Percentiles rank a stretch among this genome's conserved stretches.
Evolutionary conservation across 108 stramenopile genomes (phyloP).

Genomic region (Cyclotella distinguenda): DNA sequence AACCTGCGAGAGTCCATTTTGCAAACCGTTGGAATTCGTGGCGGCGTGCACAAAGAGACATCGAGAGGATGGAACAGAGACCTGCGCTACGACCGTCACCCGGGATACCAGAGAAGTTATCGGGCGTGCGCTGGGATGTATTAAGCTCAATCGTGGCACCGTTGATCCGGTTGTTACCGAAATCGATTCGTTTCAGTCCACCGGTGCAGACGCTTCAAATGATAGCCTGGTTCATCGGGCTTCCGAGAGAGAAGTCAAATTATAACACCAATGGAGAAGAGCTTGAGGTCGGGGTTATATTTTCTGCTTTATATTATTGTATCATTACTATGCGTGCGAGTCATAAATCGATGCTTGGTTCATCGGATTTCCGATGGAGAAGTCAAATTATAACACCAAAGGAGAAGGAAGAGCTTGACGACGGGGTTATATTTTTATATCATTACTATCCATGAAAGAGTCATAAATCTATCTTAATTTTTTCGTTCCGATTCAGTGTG

Average conservation of each 20-base stretch:
- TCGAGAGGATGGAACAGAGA: background rate
- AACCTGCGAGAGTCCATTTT: background rate
- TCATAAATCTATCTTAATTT: too few relatives aligned
- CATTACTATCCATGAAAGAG: too few relatives aligned
- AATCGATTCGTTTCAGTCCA: background rate
- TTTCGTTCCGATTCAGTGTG: too few relatives aligned
- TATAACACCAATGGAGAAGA: too few relatives aligned
- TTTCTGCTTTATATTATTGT: too few relatives aligned
- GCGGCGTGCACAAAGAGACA: constrained; percentile 3
- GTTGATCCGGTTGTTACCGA: background rate
- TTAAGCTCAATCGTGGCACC: background rate
- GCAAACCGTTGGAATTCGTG: constrained; percentile 5
- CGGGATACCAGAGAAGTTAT: constrained; percentile 4
- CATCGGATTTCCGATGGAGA: too few relatives aligned
- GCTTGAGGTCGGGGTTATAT: too few relatives aligned
- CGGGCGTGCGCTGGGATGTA: constrained; percentile 5
- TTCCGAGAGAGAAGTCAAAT: background rate
- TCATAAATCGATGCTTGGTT: too few relatives aligned
- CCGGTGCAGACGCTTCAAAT: background rate
- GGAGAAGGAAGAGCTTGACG: too few relatives aligned
- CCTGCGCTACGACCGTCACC: background rate
- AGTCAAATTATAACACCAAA: too few relatives aligned
- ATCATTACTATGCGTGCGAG: too few relatives aligned
- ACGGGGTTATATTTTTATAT: too few relatives aligned
- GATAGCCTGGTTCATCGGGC: constrained; percentile 4